Conservation (phyloP, 805 yeast species). For the Candida ulmi region DNA sequence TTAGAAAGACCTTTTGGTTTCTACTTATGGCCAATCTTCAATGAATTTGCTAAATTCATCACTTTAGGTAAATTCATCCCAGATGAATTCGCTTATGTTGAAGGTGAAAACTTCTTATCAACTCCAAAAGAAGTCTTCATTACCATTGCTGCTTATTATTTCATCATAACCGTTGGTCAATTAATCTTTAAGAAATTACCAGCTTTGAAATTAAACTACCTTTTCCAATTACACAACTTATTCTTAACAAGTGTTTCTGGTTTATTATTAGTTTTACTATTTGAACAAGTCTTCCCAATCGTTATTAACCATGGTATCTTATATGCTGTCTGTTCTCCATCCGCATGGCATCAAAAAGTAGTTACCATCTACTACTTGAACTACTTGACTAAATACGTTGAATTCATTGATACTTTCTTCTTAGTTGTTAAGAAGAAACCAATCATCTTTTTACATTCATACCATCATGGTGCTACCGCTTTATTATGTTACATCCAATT, state of each 20-base stretch:
- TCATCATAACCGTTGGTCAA: slow-evolving; percentile 83
- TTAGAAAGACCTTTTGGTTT: slow-evolving; percentile 78
- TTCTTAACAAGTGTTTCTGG: slow-evolving; percentile 66
- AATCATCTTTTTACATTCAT: slow-evolving; percentile 87
- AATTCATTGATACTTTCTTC: slow-evolving; percentile 87
- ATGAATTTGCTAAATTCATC: slow-evolving; percentile 9
- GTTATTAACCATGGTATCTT: slow-evolving; percentile 68
- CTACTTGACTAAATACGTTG: slow-evolving; percentile 84
- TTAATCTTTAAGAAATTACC: slow-evolving; percentile 47
- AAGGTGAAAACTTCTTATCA: slow-evolving; percentile 63
- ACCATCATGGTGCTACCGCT: slow-evolving; percentile 98
- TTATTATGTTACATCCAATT: slow-evolving; percentile 89
- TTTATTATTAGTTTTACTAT: slow-evolving; percentile 55
- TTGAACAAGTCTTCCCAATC: slow-evolving; percentile 85
- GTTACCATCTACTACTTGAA: slow-evolving; percentile 85
- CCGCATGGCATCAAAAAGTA: slow-evolving; percentile 79
- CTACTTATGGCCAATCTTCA: neutral
- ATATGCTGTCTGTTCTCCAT: slow-evolving; percentile 73
- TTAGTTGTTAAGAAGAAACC: slow-evolving; percentile 89
- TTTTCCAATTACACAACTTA: slow-evolving; percentile 85
- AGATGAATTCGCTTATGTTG: slow-evolving; percentile 60
- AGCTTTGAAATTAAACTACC: slow-evolving; percentile 65
- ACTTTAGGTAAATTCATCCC: slow-evolving; percentile 55
- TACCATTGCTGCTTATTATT: slow-evolving; percentile 66
- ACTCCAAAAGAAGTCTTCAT: slow-evolving; percentile 52